These are phyloP conservation scores for Ormosia emarginata DNA, from an alignment of 306 rosid genomes.

Conservation along the genomic window DNA sequence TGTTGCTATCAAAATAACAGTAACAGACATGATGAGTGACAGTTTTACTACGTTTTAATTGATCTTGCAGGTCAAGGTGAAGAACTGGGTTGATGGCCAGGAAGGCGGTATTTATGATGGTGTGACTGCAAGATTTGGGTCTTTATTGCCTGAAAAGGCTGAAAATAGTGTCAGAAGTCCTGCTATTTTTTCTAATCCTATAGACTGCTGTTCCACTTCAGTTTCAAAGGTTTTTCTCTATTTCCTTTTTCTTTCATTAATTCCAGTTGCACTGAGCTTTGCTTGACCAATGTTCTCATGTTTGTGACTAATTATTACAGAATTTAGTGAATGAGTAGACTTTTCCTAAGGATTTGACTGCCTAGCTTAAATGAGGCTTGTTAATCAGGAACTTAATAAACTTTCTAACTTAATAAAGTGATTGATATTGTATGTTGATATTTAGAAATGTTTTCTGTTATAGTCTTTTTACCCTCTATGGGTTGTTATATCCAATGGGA, in stretches of 20 bases:
- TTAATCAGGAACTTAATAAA: not conserved
- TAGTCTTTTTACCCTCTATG: not conserved
- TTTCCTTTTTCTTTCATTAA: not conserved
- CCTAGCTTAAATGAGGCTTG: not conserved
- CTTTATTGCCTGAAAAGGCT: constrained; percentile 51
- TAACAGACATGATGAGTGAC: too few relatives aligned
- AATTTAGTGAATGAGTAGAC: not conserved
- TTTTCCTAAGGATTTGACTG: not conserved
- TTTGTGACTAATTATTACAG: not conserved
- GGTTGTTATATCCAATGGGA: not conserved
- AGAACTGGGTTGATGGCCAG: constrained; percentile 57
- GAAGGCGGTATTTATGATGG: constrained; percentile 43
- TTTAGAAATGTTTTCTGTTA: not conserved
- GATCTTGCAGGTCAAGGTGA: constrained; percentile 63
- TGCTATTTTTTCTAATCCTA: constrained; percentile 57
- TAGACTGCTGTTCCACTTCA: constrained; percentile 63
- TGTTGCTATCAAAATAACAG: too few relatives aligned
- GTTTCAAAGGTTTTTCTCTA: constrained; percentile 48
- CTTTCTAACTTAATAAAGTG: not conserved
- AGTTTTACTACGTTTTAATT: not conserved
- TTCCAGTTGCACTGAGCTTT: not conserved
- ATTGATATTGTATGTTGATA: not conserved
- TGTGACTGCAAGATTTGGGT: constrained; percentile 76
- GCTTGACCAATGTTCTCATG: not conserved
- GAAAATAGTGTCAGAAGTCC: constrained; percentile 40